Evolutionary conservation across 441 rosid genomes (phyloP), one percentile per base, ranked within the genome.

Genomic region (Erodium trifolium): DNA sequence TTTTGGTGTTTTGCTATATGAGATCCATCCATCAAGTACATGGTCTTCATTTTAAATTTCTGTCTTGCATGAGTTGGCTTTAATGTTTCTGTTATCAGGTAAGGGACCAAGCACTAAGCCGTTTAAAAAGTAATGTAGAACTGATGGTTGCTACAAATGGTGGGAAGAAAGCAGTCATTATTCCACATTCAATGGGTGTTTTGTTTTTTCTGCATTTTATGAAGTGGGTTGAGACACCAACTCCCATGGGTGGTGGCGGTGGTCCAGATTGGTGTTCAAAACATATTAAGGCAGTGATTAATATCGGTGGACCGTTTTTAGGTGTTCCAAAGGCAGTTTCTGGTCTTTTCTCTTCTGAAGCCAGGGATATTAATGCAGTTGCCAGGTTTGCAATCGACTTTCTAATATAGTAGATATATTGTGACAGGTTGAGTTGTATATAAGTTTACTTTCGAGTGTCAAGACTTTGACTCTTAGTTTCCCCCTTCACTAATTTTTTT

Each of bases 201-300:
- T 75, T 90, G 72, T 90, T 88, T 78, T 89, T 95, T 77, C 84
- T 89, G 49, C 99, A 95, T 80, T 95, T 95, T 77, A 88, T 95
- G 94, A 95, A 95, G 78, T 95, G 99, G 99, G 98, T 95, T 17
- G 98, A 95, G 81, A 87, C 96, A 73, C 99, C 99, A 60, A 87
- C 91, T 84, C 98, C 98, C 23, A 80, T 89, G 91, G 99, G 99
- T 39, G 98, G 97, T 10, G 98, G 95, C 0, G 98, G 99, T 57
- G 99, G 97, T 69, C 82, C 89, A 11, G 90, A 84, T 77, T 95
- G 98, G 99, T 95, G 99, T 70, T 74, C 97, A 3, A 92, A 87
- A 83, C 82, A 94, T 85, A 88, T 94, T 65, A 92, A 92, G 77
- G 88, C 99, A 0, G 89, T 95, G 75, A 76, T 92, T 82, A 95